Evolutionary conservation across 1,284 basidiomycete genomes (phyloP), one percentile per base, ranked within the genome.

Genomic region (Hymenochaete sp.): DNA sequence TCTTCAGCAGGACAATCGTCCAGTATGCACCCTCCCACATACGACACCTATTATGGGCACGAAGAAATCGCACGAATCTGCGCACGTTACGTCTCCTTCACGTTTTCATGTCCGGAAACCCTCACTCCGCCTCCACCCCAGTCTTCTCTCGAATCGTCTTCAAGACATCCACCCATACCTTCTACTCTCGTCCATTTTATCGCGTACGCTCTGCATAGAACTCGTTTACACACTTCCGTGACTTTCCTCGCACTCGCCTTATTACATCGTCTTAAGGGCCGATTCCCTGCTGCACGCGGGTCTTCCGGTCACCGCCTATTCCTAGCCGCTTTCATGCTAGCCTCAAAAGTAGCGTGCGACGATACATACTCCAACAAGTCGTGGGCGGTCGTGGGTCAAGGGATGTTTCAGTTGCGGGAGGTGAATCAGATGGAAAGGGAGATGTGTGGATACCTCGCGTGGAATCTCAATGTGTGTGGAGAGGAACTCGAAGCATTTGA

Each of bases 291-390:
- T 6, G 92, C 91, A 25, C 79, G 88, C 42, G 91, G 92, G 29
- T 93, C 89, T 0, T 93, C 88, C 0, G 92, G 91, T 7, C 92
- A 96, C 57, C 78, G 92, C 0, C 64, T 97, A 0, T 95, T 93
- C 62, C 84, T 96, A 9, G 92, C 88, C 0, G 90, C 92, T 0
- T 91, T 92, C 62, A 96, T 96, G 93, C 89, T 96, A 52, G 81
- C 84, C 0, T 83, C 79, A 3, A 92, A 92, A 63, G 85, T 91
- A 14, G 88, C 93, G 53, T 93, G 90, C 65, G 92, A 96, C 70
- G 91, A 97, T 61, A 96, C 92, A 0, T 95, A 93, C 60, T 92
- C 88, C 13, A 96, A 96, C 77, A 92, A 93, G 65, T 92, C 87
- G 0, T 96, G 92, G 92, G 80, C 81, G 16, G 87, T 96, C 41